These are phyloP conservation scores for Kitagawia praeruptora DNA, from an alignment of 129 eudicot genomes.

Conservation along the genomic window DNA sequence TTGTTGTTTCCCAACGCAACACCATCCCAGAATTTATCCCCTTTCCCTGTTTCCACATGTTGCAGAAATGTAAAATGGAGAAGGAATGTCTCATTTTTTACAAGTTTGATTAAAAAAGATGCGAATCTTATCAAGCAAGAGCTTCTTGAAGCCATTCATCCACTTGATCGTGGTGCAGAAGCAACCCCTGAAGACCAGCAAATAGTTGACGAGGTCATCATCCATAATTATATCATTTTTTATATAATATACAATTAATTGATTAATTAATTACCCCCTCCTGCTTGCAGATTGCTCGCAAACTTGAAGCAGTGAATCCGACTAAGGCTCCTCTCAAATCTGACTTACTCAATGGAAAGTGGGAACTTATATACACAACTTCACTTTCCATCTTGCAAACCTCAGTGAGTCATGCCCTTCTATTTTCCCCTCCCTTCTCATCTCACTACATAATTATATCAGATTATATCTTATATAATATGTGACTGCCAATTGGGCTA, in stretches of 20 bases:
- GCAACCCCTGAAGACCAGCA: conserved; percentile 68
- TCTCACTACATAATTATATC: too few species aligned
- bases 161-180: conserved; percentile 87
- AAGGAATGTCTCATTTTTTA: conserved; percentile 53
- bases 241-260: too few species aligned
- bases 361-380: conserved; percentile 80
- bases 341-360: conserved; percentile 53
- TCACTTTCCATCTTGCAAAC: conserved; percentile 59
- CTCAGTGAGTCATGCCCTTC: background rate
- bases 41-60: too few species aligned
- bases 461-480: too few species aligned
- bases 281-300: conserved; percentile 46
- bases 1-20: too few species aligned
- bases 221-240: too few species aligned
- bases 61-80: conserved; percentile 22
- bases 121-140: conserved; percentile 47
- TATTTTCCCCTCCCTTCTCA: too few species aligned
- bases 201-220: background rate
- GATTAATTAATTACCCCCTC: too few species aligned
- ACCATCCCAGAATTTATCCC: too few species aligned
- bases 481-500: too few species aligned
- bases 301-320: conserved; percentile 58
- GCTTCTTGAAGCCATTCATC: conserved; percentile 57
- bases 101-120: conserved; percentile 34
- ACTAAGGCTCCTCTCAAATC: conserved; percentile 69